phyloP scores from a whole-genome alignment of 257 asterid species.

The Solanum chmielewskii region DNA sequence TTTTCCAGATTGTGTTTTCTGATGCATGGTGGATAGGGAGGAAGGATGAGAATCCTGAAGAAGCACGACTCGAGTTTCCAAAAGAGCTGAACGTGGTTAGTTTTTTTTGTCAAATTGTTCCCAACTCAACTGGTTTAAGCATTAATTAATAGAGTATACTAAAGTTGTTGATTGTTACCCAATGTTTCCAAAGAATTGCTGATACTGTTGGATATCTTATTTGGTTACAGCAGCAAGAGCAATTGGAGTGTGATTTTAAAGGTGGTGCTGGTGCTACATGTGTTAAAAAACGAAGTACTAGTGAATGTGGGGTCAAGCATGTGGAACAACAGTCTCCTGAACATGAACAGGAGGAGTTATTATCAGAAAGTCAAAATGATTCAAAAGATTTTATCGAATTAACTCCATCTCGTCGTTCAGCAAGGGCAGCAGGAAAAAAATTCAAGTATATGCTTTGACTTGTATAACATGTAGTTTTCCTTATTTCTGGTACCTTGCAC shows the following conservation, averaged over 20 bases:
- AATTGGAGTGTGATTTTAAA: constrained; percentile 50
- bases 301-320: constrained; percentile 17
- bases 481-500: background rate
- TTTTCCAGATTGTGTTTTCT: constrained; percentile 69
- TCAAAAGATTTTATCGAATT: constrained; percentile 23
- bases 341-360: constrained; percentile 29
- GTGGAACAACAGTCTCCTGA: constrained; percentile 34
- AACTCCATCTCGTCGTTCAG: constrained; percentile 67
- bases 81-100: constrained; percentile 57
- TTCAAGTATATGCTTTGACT: constrained; percentile 34
- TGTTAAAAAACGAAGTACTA: constrained; percentile 15
- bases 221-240: constrained; percentile 16
- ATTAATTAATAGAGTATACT: background rate
- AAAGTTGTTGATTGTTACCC: background rate
- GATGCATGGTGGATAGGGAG: constrained; percentile 98
- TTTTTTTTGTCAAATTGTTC: constrained; percentile 1
- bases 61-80: constrained; percentile 60
- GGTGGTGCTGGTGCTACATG: constrained; percentile 63
- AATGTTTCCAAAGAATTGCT: background rate
- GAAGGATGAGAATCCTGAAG: constrained; percentile 83
- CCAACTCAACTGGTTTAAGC: background rate
- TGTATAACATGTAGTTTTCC: background rate
- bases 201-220: background rate
- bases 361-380: constrained; percentile 34
- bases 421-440: constrained; percentile 61